These are phyloP conservation scores for Tillandsia leiboldiana DNA, from an alignment of 176 grass and related monocot genomes.

Conservation along the genomic window DNA sequence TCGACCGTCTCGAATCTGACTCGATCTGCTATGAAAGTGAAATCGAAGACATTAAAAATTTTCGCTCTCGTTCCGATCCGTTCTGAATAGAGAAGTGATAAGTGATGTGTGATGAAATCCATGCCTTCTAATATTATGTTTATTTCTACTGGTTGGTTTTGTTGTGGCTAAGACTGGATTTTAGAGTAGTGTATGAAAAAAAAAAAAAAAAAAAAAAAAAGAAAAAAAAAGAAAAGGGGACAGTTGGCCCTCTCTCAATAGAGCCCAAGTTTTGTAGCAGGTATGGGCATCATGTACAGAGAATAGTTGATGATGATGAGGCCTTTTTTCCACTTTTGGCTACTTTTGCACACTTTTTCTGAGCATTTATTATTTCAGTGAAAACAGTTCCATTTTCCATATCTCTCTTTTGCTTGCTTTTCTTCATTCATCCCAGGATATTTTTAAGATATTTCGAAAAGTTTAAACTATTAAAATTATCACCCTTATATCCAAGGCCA, in stretches of 20 bases:
- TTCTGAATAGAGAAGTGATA: not conserved
- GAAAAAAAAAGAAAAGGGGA: not conserved
- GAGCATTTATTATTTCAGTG: not conserved
- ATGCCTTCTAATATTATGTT: no score
- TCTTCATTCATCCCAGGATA: no score
- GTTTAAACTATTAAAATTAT: no score
- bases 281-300: slow-evolving; percentile 8
- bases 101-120: no score
- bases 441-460: no score
- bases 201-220: not conserved
- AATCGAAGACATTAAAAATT: no score
- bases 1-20: no score
- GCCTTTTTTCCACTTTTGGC: slow-evolving; percentile 10
- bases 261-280: slow-evolving; percentile 17
- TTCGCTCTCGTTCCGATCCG: no score
- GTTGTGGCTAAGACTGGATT: not conserved
- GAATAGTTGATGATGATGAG: slow-evolving; percentile 8
- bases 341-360: slow-evolving; percentile 5
- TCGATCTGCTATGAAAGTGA: no score
- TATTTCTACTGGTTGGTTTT: not conserved
- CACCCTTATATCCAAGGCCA: no score
- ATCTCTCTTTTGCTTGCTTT: not conserved
- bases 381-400: not conserved
- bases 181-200: slow-evolving; percentile 6
- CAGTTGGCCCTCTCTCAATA: slow-evolving; percentile 17